Conservation (phyloP, 2,329 filamentous ascomycete species). For the Diaporthe vexans region DNA sequence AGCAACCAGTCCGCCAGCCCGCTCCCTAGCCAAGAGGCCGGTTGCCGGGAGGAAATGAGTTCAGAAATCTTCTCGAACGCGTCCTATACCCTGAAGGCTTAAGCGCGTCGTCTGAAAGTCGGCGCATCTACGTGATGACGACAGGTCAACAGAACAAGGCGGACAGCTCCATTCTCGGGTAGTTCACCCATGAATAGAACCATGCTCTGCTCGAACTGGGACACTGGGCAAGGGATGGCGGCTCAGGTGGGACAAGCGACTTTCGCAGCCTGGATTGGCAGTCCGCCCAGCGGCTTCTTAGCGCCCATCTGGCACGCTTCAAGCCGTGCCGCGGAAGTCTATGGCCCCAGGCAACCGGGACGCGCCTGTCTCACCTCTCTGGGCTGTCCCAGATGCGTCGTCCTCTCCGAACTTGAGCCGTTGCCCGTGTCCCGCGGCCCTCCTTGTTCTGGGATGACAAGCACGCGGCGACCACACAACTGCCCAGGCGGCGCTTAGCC, state of each 20-base stretch:
- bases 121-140: slow-evolving; percentile 17
- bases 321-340: slow-evolving; percentile 28
- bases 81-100: background rate
- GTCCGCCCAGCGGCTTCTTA: background rate
- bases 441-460: background rate
- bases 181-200: slow-evolving; percentile 2
- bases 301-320: slow-evolving; percentile 24
- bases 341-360: slow-evolving; percentile 13
- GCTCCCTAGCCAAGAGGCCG: background rate
- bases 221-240: background rate
- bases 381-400: slow-evolving; percentile 9
- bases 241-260: background rate
- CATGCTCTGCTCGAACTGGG: slow-evolving; percentile 1
- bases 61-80: slow-evolving; percentile 28
- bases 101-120: slow-evolving; percentile 10
- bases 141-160: background rate
- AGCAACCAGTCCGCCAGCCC: background rate
- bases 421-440: slow-evolving; percentile 5
- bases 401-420: slow-evolving; percentile 7
- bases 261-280: background rate
- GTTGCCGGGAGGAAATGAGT: slow-evolving; percentile 2
- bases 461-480: background rate
- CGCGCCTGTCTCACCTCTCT: slow-evolving; percentile 24
- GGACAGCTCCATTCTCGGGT: background rate
- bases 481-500: slow-evolving; percentile 7